A percentile compares a stretch with the other conserved stretches of the same genome.
Conservation (phyloP, 805 yeast species). For the Komagataella ulmi region DNA sequence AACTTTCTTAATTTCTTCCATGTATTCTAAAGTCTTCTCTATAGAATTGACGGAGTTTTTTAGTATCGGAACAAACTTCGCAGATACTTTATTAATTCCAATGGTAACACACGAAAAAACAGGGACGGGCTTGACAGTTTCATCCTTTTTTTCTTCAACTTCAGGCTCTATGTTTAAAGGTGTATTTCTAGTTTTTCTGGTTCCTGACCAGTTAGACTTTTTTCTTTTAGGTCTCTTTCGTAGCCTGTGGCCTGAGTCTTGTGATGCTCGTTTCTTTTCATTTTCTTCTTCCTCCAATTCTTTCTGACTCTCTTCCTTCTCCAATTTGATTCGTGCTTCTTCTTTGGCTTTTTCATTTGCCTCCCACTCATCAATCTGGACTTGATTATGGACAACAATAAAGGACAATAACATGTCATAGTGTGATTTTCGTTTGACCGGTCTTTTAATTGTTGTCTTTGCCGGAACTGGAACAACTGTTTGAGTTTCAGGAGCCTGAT, state of each 20-base stretch:
- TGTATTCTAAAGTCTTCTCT: constrained; percentile 40
- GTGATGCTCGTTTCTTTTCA: constrained; percentile 8
- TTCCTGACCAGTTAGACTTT: constrained; percentile 15
- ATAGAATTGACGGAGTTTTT: constrained; percentile 48
- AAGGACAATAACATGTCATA: constrained; percentile 32
- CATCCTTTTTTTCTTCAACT: constrained; percentile 7
- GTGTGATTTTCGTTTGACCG: constrained; percentile 7
- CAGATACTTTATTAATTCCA: constrained; percentile 50
- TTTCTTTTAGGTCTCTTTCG: constrained; percentile 12
- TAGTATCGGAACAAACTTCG: constrained; percentile 49
- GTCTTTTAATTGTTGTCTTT: background rate
- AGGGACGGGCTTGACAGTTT: constrained; percentile 24
- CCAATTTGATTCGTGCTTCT: constrained; percentile 12
- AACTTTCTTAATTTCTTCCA: constrained; percentile 44
- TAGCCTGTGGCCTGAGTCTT: constrained; percentile 3
- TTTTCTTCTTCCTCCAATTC: constrained; percentile 11
- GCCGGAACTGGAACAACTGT: background rate
- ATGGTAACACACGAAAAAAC: constrained; percentile 53
- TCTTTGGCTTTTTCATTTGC: constrained; percentile 12
- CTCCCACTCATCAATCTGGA: constrained; percentile 3
- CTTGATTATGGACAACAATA: constrained; percentile 35
- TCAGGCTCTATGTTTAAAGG: background rate
- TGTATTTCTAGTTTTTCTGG: constrained; percentile 14
- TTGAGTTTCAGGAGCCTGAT: background rate
- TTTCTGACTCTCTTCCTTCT: constrained; percentile 9